Percentiles rank a stretch among this genome's conserved stretches.
Conservation (phyloP, 1,139 yeast genomes). For the Tardiomyces blankii region DNA sequence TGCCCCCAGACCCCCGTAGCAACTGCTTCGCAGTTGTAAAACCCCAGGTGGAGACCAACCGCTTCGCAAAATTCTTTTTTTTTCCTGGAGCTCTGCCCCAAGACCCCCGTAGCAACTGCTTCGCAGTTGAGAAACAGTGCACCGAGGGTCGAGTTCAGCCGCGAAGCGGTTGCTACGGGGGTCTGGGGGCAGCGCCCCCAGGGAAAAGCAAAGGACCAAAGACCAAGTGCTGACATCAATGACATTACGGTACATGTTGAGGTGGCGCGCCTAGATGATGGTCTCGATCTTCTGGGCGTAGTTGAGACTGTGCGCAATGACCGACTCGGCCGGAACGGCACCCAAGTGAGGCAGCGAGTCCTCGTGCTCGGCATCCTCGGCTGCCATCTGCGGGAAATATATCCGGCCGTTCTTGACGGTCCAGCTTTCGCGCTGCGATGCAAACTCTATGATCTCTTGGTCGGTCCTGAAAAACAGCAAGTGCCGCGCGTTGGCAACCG, state of each 20-base stretch:
- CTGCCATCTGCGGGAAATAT: constrained; percentile 35
- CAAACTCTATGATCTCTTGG: constrained; percentile 50
- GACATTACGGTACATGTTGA: background rate
- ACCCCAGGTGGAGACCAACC: too few species aligned
- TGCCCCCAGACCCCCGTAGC: too few species aligned
- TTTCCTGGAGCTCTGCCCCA: too few species aligned
- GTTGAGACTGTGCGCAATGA: constrained; percentile 54
- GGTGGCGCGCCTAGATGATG: constrained; percentile 38
- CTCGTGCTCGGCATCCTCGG: constrained; percentile 9
- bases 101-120: too few species aligned
- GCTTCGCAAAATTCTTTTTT: too few species aligned
- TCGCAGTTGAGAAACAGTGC: too few species aligned
- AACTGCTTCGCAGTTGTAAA: too few species aligned
- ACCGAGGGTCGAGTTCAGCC: too few species aligned
- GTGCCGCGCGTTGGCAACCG: constrained; percentile 73
- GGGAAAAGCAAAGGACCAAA: too few species aligned
- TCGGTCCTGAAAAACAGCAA: constrained; percentile 66
- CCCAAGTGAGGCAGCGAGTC: constrained; percentile 16
- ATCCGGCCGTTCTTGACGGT: constrained; percentile 46
- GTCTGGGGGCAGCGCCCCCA: too few species aligned
- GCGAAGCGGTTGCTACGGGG: too few species aligned
- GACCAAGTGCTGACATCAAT: background rate
- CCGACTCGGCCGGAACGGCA: constrained; percentile 24
- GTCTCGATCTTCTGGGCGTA: constrained; percentile 86
- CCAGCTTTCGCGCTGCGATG: constrained; percentile 55